Evolutionary conservation across 2,329 filamentous ascomycete genomes (phyloP).

Genomic region (Pestalotiopsis sp.): DNA sequence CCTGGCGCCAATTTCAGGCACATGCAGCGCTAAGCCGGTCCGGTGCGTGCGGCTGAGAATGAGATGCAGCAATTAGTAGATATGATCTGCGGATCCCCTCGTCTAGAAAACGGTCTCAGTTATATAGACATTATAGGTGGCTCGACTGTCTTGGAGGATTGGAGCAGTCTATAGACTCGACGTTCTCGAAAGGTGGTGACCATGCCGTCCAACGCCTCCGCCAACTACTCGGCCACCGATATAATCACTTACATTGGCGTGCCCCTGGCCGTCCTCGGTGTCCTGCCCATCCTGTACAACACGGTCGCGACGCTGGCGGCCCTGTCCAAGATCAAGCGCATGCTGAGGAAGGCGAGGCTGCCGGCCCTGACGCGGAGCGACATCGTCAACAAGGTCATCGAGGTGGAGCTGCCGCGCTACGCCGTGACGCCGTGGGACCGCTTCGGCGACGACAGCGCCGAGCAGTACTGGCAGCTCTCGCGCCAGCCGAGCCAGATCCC

Average conservation of each 20-base stretch:
- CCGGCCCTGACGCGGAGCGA: constrained; percentile 62
- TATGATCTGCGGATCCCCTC: constrained; percentile 1
- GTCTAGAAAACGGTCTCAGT: background rate
- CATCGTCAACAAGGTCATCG: constrained; percentile 65
- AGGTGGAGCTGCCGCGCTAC: constrained; percentile 65
- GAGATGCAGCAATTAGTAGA: background rate
- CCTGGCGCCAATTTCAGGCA: background rate
- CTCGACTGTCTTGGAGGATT: background rate
- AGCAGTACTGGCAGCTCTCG: constrained; percentile 58
- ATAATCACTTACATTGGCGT: constrained; percentile 59
- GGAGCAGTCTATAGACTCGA: background rate
- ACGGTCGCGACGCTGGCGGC: constrained; percentile 60
- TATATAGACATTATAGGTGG: background rate
- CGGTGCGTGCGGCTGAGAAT: constrained; percentile 8
- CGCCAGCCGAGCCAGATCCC: constrained; percentile 52
- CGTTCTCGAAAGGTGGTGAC: no score
- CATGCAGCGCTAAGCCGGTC: background rate
- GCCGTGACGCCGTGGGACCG: constrained; percentile 62
- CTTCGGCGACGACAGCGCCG: constrained; percentile 43
- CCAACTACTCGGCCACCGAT: constrained; percentile 37
- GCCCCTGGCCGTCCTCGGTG: constrained; percentile 58
- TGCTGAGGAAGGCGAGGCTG: constrained; percentile 56
- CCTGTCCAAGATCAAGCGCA: constrained; percentile 59
- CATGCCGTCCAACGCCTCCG: constrained; percentile 5
- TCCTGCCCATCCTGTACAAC: constrained; percentile 67